Conservation (phyloP, 441 rosid genomes). For the Geranium incanum region DNA sequence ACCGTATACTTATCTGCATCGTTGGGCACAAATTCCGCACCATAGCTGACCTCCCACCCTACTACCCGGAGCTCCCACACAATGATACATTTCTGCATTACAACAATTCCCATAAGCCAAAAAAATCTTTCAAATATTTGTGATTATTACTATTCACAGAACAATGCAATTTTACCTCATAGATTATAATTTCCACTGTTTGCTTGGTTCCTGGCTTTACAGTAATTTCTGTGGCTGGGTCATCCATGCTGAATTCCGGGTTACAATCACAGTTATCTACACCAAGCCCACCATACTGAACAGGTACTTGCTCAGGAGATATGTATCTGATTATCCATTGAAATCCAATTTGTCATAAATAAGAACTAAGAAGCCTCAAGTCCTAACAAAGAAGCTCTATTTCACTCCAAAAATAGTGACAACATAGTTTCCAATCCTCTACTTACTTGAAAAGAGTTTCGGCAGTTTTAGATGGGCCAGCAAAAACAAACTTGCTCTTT, state of each 20-base stretch:
- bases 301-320: slow-evolving; percentile 72
- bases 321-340: slow-evolving; percentile 41
- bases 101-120: not conserved
- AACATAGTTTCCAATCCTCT: not conserved
- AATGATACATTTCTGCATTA: slow-evolving; percentile 51
- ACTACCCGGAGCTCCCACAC: slow-evolving; percentile 81
- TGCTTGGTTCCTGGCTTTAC: slow-evolving; percentile 69
- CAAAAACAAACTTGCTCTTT: slow-evolving; percentile 81
- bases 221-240: slow-evolving; percentile 52
- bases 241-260: slow-evolving; percentile 63
- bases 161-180: slow-evolving; percentile 43
- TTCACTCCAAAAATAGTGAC: not conserved
- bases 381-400: not conserved
- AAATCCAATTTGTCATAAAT: slow-evolving; percentile 2
- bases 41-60: slow-evolving; percentile 75
- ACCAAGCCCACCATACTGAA: slow-evolving; percentile 77
- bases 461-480: slow-evolving; percentile 60
- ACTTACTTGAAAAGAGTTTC: slow-evolving; percentile 79
- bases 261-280: slow-evolving; percentile 66
- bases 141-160: not conserved
- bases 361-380: not conserved
- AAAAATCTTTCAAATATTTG: not conserved
- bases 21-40: slow-evolving; percentile 69
- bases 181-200: slow-evolving; percentile 63
- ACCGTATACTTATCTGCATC: slow-evolving; percentile 55